Base-by-base conservation (phyloP, 768 basidiomycete species). In the Auricularia sp. region DNA sequence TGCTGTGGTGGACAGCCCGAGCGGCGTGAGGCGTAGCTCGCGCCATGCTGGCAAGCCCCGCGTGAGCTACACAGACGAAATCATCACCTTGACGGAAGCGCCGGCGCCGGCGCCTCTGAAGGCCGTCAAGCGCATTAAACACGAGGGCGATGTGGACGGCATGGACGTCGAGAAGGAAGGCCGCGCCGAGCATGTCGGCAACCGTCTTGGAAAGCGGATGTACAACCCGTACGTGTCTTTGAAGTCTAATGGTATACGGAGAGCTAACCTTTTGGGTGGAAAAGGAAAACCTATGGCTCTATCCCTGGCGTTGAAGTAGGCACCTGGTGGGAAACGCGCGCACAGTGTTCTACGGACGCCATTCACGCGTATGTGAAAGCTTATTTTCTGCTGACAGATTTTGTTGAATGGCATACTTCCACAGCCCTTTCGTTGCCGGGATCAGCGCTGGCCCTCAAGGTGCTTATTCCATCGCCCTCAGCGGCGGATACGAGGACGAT, bases 401-500 rank as follows among this genome's bases (percentile, higher is more conserved):
- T n/a, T 35, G 64, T 35, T 29, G 36, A n/a, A 29, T 61, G 67
- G 18, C 61, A 63, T 39, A 29, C 45, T 14, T 59, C 24, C 35
- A 0, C 68, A 94, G 90, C 2, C 92, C 93, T 0, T 85, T 83
- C 79, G 93, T 96, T 4, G 89, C 83, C 39, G 94, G 94, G 0
- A 95, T 97, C 54, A 79, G 86, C 8, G 82, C 82, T 36, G 80
- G 87, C 2, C 76, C 76, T 0, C 67, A 86, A 4, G 94, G 94
- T 1, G 89, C 91, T 2, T 90, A 88, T 68, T 93, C 90, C 54
- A 83, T 97, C 14, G 93, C 89, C 2, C 82, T 96, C 3, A 93
- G 90, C 47, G 94, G 94, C 10, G 94, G 91, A 1, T 94, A 94
- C 65, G 88, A 90, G 37, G 92, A 93, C 64, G 92, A 93, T 68